Percentiles rank a stretch among this genome's conserved stretches.
Evolutionary conservation across 768 basidiomycete species (phyloP).

Genomic region (Serendipita indica): DNA sequence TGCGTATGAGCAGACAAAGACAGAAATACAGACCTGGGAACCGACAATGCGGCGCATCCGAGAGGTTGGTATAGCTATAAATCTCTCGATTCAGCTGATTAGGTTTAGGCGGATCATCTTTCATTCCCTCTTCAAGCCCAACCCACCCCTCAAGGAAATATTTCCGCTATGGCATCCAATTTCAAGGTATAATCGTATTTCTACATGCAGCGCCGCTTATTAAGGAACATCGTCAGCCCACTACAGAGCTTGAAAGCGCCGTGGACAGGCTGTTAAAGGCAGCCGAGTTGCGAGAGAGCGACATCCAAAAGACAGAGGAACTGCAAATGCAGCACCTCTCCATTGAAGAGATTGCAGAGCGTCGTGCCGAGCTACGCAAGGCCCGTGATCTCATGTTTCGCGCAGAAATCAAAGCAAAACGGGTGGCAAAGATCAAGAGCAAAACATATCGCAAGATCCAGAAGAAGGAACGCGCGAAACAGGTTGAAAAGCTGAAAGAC

Average conservation of each 20-base stretch:
- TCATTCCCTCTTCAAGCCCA: constrained; percentile 72
- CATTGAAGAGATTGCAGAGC: constrained; percentile 70
- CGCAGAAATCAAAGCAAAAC: constrained; percentile 77
- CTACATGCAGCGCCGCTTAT: background rate
- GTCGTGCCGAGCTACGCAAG: constrained; percentile 66
- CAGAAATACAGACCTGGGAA: constrained; percentile 88
- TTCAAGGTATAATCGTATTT: constrained; percentile 47
- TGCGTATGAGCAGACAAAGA: constrained; percentile 85
- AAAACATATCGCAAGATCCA: constrained; percentile 80
- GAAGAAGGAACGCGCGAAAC: constrained; percentile 58
- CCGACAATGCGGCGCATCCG: constrained; percentile 83
- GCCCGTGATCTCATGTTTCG: constrained; percentile 92
- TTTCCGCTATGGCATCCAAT: constrained; percentile 61
- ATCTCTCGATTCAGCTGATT: constrained; percentile 10
- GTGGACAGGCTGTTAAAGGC: constrained; percentile 66
- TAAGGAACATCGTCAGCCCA: constrained; percentile 36
- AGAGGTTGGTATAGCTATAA: constrained; percentile 35
- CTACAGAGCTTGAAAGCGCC: constrained; percentile 70
- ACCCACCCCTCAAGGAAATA: constrained; percentile 41
- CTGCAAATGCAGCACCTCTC: constrained; percentile 68
- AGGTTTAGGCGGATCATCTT: constrained; percentile 59
- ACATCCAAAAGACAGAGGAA: constrained; percentile 66
- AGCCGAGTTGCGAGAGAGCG: constrained; percentile 70
- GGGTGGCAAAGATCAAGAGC: constrained; percentile 89
- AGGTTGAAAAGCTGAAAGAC: constrained; percentile 27